A percentile compares a stretch with the other conserved stretches of the same genome.
Evolutionary conservation across 2,329 filamentous ascomycete genomes (phyloP).

Genomic region (Fusarium sambucinum): DNA sequence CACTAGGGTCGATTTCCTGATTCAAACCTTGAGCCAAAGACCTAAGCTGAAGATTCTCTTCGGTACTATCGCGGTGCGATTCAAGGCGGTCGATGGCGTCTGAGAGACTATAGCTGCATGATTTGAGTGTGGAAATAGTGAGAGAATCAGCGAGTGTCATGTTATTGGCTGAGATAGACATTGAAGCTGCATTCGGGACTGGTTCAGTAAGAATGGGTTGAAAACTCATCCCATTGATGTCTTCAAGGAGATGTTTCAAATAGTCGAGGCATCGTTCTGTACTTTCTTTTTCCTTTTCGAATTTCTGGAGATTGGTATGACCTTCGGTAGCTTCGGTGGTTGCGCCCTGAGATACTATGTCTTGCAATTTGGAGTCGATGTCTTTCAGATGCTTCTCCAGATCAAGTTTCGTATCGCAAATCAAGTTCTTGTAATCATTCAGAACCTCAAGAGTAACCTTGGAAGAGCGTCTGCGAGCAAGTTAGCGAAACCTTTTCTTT

Average conservation of each 20-base stretch:
- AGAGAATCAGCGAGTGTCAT: constrained; percentile 22
- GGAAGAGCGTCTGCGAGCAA: not conserved
- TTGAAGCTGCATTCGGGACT: not conserved
- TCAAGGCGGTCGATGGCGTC: constrained; percentile 11
- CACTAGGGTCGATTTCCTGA: not conserved
- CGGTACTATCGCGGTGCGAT: not conserved
- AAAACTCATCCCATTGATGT: constrained; percentile 10
- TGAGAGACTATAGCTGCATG: constrained; percentile 8
- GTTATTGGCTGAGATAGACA: not conserved
- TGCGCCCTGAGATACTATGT: not conserved
- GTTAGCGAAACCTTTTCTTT: not conserved
- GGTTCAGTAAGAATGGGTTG: not conserved
- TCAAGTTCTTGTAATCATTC: constrained; percentile 39
- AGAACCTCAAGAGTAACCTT: constrained; percentile 27
- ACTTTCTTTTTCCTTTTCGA: constrained; percentile 20
- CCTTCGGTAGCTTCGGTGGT: not conserved
- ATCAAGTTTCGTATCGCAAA: constrained; percentile 38
- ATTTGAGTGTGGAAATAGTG: constrained; percentile 13
- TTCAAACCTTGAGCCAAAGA: not conserved
- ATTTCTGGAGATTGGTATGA: not conserved
- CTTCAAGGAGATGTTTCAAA: constrained; percentile 1
- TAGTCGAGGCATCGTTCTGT: constrained; percentile 21
- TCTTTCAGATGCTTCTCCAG: constrained; percentile 27
- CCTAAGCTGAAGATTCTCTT: not conserved
- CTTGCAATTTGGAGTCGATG: constrained; percentile 20